phyloP scores from a whole-genome alignment of 202 grass and related monocot genomes.

The Carex sylvatica region DNA sequence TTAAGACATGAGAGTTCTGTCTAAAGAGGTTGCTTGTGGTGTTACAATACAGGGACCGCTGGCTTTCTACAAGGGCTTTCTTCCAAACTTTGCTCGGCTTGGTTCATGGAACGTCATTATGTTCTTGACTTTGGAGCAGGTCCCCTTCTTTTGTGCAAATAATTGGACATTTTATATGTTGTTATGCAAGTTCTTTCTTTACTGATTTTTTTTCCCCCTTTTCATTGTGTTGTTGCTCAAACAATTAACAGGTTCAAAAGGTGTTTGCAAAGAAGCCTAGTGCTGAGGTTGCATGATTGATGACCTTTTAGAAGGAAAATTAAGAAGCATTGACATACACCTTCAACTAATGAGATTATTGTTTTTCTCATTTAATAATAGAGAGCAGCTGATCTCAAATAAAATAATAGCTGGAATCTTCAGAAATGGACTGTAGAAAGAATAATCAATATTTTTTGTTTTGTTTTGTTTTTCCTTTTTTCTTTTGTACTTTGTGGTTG shows the following conservation, averaged over 20 bases:
- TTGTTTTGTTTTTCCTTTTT: neutral
- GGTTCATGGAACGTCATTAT: conserved; percentile 99
- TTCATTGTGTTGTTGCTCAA: neutral
- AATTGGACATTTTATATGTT: conserved; percentile 6
- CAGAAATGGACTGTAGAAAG: conserved; percentile 14
- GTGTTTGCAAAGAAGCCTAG: conserved; percentile 48
- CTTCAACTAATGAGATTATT: neutral
- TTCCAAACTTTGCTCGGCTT: conserved; percentile 84
- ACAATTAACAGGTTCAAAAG: conserved; percentile 67
- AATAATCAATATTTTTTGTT: neutral
- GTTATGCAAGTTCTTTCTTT: neutral
- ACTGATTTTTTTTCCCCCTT: neutral
- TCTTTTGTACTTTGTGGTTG: neutral
- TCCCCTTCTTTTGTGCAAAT: conserved; percentile 24
- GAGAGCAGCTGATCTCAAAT: neutral
- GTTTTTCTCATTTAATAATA: neutral
- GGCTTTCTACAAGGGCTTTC: conserved; percentile 88
- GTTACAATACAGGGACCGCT: conserved; percentile 54
- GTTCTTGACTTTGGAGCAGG: conserved; percentile 98
- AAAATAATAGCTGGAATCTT: neutral
- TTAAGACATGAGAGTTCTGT: neutral
- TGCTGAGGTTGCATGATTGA: conserved; percentile 19
- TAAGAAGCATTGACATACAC: neutral
- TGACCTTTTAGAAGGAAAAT: neutral
- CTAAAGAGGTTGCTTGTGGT: conserved; percentile 14